Conservation (phyloP, 169 alveolate genomes). For the Plasmodium fragile region DNA sequence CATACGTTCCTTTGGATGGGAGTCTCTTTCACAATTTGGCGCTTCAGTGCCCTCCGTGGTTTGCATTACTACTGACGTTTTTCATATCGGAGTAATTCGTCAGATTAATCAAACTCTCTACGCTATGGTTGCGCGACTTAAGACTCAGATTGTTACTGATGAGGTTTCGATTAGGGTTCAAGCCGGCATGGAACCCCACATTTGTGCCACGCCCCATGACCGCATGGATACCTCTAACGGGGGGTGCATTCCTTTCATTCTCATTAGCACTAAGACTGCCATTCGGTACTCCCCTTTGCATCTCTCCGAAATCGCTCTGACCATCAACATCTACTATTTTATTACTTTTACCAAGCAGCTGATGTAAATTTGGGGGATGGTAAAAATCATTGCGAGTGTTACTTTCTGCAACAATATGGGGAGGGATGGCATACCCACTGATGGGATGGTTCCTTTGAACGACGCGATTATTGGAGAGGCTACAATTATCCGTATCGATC, state of each 20-base stretch:
- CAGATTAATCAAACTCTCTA: constrained; percentile 4
- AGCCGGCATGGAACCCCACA: neutral
- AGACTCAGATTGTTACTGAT: neutral
- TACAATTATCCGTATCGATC: neutral
- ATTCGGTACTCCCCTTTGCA: constrained; percentile 10
- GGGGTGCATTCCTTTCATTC: neutral
- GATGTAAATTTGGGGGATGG: neutral
- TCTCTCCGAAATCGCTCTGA: neutral
- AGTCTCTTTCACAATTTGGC: neutral
- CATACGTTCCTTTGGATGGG: neutral
- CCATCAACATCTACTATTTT: neutral
- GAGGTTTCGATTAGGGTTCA: neutral
- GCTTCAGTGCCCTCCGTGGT: neutral
- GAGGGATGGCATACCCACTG: neutral
- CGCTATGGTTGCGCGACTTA: neutral
- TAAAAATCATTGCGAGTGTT: neutral
- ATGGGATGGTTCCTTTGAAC: neutral
- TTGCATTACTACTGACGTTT: constrained; percentile 14
- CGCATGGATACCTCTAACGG: neutral
- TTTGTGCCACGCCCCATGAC: neutral
- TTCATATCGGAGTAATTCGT: neutral
- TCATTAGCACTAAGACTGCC: neutral
- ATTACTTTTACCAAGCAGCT: neutral
- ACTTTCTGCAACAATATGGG: neutral
- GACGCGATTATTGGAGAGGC: neutral